Base-by-base conservation (phyloP, 129 eudicot species). In the Ambrosia trifida region DNA sequence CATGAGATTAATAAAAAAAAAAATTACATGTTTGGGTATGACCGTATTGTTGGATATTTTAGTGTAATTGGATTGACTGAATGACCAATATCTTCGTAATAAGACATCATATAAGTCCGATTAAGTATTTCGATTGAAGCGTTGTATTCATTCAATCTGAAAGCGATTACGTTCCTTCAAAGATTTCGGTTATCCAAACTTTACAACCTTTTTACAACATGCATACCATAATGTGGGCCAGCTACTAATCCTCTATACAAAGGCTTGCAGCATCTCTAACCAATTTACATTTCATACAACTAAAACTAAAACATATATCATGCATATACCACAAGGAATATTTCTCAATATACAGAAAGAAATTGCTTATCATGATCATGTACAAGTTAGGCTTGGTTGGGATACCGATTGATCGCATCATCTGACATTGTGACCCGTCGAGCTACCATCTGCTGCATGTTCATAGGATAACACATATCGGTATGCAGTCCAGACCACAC, bases 401-500 rank as follows among this genome's bases (percentile, higher is more conserved):
- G 19, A 60, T 40, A 40, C 44, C 50, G 43, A 28, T 18, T 40
- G 13, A 18, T 75, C 46, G 4, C 41, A 66, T 85, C 84, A 72
- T 75, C 70, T 58, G 36, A 62, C 4, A 12, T n/a, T 44, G 36
- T 35, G 16, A 78, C 66, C 43, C 67, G 43, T 30, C 71, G 76
- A 66, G 83, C 78, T 67, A 89, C 68, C 95, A 89, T 85, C 24
- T 85, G 84, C 82, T 83, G 73, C 95, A 94, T 63, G 80, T 83
- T 85, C 86, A 85, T 85, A 47, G 98, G 96, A 64, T 87, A 87
- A 74, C 98, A 93, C 87, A 93, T 93, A 0, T 58, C 71, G 10
- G 90, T 78, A 70, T 93, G 89, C 88, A 82, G n/a, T 57, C 95
- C 79, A 13, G 96, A 89, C 96, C 96, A 94, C 45, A 94, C 91